Evolutionary conservation across 106 monocot genomes (phyloP), one percentile per base, ranked within the genome.

Genomic region (Acorus gramineus): DNA sequence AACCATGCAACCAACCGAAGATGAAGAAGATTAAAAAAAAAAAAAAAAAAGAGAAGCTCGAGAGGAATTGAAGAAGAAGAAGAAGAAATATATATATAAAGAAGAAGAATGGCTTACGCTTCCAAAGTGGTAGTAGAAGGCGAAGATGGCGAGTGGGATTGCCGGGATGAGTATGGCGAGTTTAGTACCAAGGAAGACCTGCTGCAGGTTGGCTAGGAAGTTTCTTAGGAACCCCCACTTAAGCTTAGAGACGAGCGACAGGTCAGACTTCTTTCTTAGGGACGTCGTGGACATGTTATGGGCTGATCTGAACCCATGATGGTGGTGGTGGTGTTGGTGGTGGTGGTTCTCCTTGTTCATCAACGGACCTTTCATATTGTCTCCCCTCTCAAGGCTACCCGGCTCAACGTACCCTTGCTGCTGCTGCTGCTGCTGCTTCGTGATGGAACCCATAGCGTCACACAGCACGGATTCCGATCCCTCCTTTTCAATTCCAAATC

Each of bases 281-380:
- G 92, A 93, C 0, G 82, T 70, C 1, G 92, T 84, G 6, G 92
- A 93, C 75, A 87, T 73, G 85, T 78, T 93, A 76, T 82, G 92
- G 0, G 92, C 92, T 8, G 81, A 87, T 28, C 28, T 28, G 28
- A 28, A 28, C 57, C 85, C 71, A 11, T 76, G 74, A 49, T 62
- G 70, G 14, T 57, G 73, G 7, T 28, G 28, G 28, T 59, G 70
- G 14, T 57, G 73, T 4, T 28, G 28, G 28, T 59, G 60, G 61
- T 67, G 81, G 48, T 56, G 77, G 52, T 64, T 55, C 74, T 80
- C 77, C 69, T 64, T 80, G 66, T 11, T 65, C 11, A 28, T 28
- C 28, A 28, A 28, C 28, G 28, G 28, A 28, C 63, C 58, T 45
- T 50, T 51, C 50, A 49, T 59, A 59, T 11, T n/a, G 12, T 59